Evolutionary conservation across 2,329 filamentous ascomycete genomes (phyloP), one percentile per base, ranked within the genome.

Genomic region (Endothia cerciana): DNA sequence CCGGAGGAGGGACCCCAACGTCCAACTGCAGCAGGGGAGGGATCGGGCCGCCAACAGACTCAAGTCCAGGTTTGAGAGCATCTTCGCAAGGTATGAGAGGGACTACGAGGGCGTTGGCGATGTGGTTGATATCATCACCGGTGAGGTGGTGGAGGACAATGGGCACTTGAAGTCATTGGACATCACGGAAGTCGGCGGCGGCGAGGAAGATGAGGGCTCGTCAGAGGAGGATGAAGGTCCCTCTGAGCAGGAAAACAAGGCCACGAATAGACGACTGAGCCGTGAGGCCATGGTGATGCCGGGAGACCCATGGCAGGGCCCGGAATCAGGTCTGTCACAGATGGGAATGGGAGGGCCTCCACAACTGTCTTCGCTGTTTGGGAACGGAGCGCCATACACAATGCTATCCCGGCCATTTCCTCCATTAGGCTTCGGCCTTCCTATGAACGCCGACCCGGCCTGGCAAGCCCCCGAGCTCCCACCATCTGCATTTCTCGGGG

Each of bases 31-130:
- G 56, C 80, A 85, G 67, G 87, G 85, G 58, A 85, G 91, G 69
- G 84, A 86, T 60, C 83, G 84, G 63, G 91, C 93, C 65, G 89
- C 92, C 68, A 80, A 83, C 69, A 88, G 88, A 66, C 85, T 97
- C 49, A 94, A 95, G 75, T 89, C 88, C n/a, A 88, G 88, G 5
- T 95, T 97, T 75, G 93, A 97, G 74, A 82, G 87, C 64, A 97
- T 98, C 64, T 97, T 97, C 74, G 87, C 90, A 68, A 97, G 97
- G 76, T 97, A 97, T 75, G 89, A 85, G 62, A 89, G 84, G 69
- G 91, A 97, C 75, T 97, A 97, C 73, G 88, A 88, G 1, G 91
- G 89, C 4, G 84, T 94, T 60, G 93, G 90, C 63, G 94, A 98
- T 76, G 93, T 97, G 78, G 93, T 98, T 72, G 92, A 98, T 76